Evolutionary conservation across 306 rosid genomes (phyloP).

Genomic region (Rosa lucieae): DNA sequence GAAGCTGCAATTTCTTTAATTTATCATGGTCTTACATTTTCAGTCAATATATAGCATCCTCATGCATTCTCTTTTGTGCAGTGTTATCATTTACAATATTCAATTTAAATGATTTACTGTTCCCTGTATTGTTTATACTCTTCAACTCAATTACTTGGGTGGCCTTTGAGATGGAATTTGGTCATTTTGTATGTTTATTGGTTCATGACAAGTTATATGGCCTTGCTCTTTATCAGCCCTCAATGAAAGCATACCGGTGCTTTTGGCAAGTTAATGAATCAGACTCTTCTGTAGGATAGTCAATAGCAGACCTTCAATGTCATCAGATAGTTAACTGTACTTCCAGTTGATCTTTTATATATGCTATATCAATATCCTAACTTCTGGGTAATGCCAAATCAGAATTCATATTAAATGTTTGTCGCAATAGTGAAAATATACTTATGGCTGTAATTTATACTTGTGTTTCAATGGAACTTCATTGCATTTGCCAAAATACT

Average conservation of each 20-base stretch:
- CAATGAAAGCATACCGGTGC: neutral
- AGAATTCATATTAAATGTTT: neutral
- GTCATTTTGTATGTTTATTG: neutral
- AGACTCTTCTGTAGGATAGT: neutral
- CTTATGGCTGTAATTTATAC: neutral
- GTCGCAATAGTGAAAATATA: neutral
- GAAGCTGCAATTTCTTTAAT: conserved; percentile 47
- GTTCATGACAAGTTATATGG: neutral
- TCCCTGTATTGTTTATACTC: neutral
- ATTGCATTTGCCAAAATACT: neutral
- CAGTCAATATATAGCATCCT: neutral
- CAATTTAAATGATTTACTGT: neutral
- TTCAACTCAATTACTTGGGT: neutral
- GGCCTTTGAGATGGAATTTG: neutral
- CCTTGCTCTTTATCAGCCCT: neutral
- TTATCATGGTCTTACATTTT: neutral
- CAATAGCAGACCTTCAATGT: neutral
- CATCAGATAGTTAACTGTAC: neutral
- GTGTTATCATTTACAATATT: neutral
- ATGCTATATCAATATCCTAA: neutral
- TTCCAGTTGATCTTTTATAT: neutral
- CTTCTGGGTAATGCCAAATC: neutral
- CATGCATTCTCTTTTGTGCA: neutral
- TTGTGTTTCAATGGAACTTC: neutral
- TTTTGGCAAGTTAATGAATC: neutral